Conservation (phyloP, 1,139 yeast genomes). For the Lodderomyces margitis region DNA sequence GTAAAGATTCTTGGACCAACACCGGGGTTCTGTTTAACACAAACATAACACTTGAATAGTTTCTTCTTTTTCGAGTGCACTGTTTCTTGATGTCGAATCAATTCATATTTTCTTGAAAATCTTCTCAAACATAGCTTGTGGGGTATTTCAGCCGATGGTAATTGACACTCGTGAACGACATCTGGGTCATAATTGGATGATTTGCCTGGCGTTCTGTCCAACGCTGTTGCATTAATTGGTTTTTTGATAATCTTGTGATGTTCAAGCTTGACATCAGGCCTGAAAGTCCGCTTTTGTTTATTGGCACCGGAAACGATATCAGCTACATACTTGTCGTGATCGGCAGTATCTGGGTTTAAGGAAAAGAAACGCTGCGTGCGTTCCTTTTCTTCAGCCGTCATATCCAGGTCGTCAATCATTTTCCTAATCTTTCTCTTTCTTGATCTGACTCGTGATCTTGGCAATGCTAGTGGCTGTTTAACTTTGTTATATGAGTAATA, state of each 20-base stretch:
- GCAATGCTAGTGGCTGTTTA: slow-evolving; percentile 13
- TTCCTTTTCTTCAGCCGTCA: slow-evolving; percentile 10
- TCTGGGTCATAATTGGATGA: slow-evolving; percentile 51
- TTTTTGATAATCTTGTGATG: slow-evolving; percentile 17
- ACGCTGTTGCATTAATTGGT: slow-evolving; percentile 25
- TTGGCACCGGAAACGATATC: slow-evolving; percentile 24
- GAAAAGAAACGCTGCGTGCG: slow-evolving; percentile 18
- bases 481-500: slow-evolving; percentile 25
- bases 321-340: slow-evolving; percentile 28
- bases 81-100: slow-evolving; percentile 93
- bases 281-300: slow-evolving; percentile 21
- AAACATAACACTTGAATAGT: slow-evolving; percentile 81
- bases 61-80: slow-evolving; percentile 89
- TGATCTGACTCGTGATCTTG: slow-evolving; percentile 8
- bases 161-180: slow-evolving; percentile 49
- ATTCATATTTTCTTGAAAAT: slow-evolving; percentile 91
- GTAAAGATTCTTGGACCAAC: slow-evolving; percentile 73
- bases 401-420: slow-evolving; percentile 4
- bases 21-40: slow-evolving; percentile 60
- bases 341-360: slow-evolving; percentile 20
- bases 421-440: slow-evolving; percentile 8
- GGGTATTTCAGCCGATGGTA: slow-evolving; percentile 47
- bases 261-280: slow-evolving; percentile 14
- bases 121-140: slow-evolving; percentile 70
- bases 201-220: slow-evolving; percentile 29